phyloP scores from a whole-genome alignment of 116 monocot genomes.

The Phalaenopsis hybrid region DNA sequence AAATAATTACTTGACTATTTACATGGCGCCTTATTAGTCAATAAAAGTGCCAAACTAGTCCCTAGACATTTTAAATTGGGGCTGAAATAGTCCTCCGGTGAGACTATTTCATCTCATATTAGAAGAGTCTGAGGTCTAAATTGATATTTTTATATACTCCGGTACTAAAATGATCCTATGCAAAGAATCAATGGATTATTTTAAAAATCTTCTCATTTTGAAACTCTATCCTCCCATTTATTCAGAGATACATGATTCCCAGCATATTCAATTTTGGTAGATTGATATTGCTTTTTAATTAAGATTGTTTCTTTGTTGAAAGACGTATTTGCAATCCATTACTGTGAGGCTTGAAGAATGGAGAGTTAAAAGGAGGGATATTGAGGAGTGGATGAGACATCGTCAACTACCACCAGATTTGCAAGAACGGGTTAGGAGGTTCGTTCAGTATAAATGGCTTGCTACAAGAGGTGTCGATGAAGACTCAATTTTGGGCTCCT shows the following conservation, averaged over 20 bases:
- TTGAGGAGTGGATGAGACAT: constrained; percentile 98
- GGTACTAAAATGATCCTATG: no score
- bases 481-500: constrained; percentile 67
- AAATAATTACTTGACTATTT: no score
- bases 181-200: no score
- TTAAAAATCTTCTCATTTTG: neutral
- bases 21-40: no score
- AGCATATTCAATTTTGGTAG: neutral
- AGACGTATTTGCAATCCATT: constrained; percentile 82
- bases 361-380: constrained; percentile 80
- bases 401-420: constrained; percentile 74
- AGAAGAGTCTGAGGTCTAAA: no score
- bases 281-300: neutral
- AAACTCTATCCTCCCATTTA: neutral
- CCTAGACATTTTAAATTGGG: no score
- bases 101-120: no score
- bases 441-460: constrained; percentile 93
- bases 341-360: constrained; percentile 88
- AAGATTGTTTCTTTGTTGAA: constrained; percentile 10
- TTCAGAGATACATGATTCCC: neutral
- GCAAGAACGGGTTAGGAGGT: constrained; percentile 75
- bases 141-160: no score
- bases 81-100: no score
- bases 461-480: constrained; percentile 96
- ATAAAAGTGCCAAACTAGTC: no score